Base-by-base conservation (phyloP, 257 asterid genomes). In the Oldenlandia corymbosa region DNA sequence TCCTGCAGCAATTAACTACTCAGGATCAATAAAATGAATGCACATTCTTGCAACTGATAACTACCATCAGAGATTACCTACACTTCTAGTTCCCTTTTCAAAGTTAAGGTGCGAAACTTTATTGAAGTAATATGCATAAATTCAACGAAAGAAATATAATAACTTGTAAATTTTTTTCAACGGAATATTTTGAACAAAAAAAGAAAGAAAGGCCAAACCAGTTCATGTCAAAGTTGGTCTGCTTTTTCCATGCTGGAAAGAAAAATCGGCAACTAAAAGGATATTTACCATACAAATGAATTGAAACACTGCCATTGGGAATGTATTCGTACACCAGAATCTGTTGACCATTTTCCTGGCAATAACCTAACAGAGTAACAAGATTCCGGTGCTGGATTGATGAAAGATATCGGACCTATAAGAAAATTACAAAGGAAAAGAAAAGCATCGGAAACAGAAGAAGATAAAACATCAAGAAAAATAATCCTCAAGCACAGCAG, bases 251-350 rank as follows among this genome's bases (percentile, higher is more conserved):
- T 36, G 36, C 10, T 54, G 60, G 47, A 64, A 20, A 17, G 47
- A 34, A 37, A 47, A 20, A 52, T 48, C n/a, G 23, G 58, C 50
- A n/a, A 49, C 31, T 51, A 21, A 49, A 58, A 66, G 72, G 71
- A 66, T 63, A 70, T 71, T 83, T 85, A 90, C 97, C 97, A 70
- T 87, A 85, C 68, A 90, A 76, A 77, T 90, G 97, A 81, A 84
- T 67, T 50, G 97, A 90, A 68, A 90, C 88, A 80, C 97, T 90
- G 77, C 96, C 96, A 70, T 89, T 89, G 55, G 96, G 91, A 74
- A 89, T 83, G 80, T 86, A 86, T 81, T 89, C 97, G 57, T 85
- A 90, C 64, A 87, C 94, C 80, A 90, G 94, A 76, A 85, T 83
- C 84, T 90, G 97, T 65, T 79, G 83, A 73, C 83, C 81, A 72